Evolutionary conservation across 1,139 yeast species (phyloP), one percentile per base, ranked within the genome.

Genomic region (Pneumocystis oryctolagi): DNA sequence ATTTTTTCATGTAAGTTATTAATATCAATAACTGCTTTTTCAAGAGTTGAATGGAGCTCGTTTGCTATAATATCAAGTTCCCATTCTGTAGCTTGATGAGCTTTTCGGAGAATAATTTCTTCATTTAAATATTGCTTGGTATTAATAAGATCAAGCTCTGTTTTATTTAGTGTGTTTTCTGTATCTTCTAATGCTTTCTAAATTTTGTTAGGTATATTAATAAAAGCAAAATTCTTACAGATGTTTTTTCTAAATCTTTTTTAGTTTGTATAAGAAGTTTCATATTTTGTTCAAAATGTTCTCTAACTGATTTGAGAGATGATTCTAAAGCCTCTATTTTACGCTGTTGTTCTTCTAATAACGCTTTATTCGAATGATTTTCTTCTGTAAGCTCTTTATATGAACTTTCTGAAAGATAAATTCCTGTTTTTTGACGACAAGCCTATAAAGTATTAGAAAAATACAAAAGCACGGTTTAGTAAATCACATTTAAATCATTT

Each of bases 401-500:
- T 64, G 81, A 80, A 12, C 77, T 79, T 60, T 78, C 79, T 47
- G 84, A 80, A 68, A 85, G 73, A 70, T 79, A 84, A n/a, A 85
- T 79, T 2, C 90, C 90, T 69, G 82, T 83, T 69, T 82, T 84
- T 64, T 75, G 77, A 65, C 88, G 75, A 0, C 87, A 78, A 0
- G 89, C 85, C 32, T 58, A 57, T 12, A 47, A 47, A 20, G 5
- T 30, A 57, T 57, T 57, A 57, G 14, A 35, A 57, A 20, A 12
- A 57, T 12, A 30, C 25, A n/a, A n/a, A 25, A 30, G 9, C 14
- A 57, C 6, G 12, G 59, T 75, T 74, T 42, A 3, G 25, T 9
- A 9, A 47, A 47, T 20, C 8, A 57, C 59, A 35, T 35, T 57
- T 64, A 87, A 75, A 69, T 88, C 87, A 61, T 79, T 78, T 69